Conservation (phyloP, 2,329 filamentous ascomycete species). For the Xylariaceae sp. region DNA sequence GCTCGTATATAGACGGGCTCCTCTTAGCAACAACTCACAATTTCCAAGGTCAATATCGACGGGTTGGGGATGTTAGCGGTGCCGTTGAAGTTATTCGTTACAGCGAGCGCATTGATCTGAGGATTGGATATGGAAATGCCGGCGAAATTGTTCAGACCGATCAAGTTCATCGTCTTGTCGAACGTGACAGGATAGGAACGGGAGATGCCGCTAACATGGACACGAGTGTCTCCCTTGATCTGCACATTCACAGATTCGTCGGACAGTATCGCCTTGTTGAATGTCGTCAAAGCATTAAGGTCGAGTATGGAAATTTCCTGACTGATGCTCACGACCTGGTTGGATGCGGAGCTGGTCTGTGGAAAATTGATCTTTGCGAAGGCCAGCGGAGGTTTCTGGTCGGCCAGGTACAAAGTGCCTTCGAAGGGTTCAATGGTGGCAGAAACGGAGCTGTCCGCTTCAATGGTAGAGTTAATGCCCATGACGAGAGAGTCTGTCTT, state of each 20-base stretch:
- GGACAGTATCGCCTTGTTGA: conserved; percentile 52
- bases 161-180: conserved; percentile 51
- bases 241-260: conserved; percentile 49
- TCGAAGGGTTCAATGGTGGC: conserved; percentile 49
- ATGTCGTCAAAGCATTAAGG: conserved; percentile 47
- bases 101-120: conserved; percentile 40
- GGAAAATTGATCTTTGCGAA: conserved; percentile 53
- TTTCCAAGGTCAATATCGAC: conserved; percentile 59
- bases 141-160: conserved; percentile 51
- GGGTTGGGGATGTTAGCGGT: conserved; percentile 59
- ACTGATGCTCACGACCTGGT: conserved; percentile 49
- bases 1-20: conserved; percentile 11
- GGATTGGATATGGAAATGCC: conserved; percentile 52
- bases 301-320: conserved; percentile 47
- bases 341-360: conserved; percentile 45
- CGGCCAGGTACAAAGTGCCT: conserved; percentile 53
- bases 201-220: conserved; percentile 48
- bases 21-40: conserved; percentile 43
- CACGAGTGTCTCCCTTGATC: conserved; percentile 48
- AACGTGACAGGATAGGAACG: conserved; percentile 50
- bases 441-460: conserved; percentile 47
- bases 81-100: conserved; percentile 57
- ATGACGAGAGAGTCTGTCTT: conserved; percentile 44
- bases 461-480: conserved; percentile 54
- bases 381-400: conserved; percentile 42